Evolutionary conservation across 495 filamentous ascomycete genomes (phyloP), one percentile per base, ranked within the genome.

Genomic region (Tricharina praecox): DNA sequence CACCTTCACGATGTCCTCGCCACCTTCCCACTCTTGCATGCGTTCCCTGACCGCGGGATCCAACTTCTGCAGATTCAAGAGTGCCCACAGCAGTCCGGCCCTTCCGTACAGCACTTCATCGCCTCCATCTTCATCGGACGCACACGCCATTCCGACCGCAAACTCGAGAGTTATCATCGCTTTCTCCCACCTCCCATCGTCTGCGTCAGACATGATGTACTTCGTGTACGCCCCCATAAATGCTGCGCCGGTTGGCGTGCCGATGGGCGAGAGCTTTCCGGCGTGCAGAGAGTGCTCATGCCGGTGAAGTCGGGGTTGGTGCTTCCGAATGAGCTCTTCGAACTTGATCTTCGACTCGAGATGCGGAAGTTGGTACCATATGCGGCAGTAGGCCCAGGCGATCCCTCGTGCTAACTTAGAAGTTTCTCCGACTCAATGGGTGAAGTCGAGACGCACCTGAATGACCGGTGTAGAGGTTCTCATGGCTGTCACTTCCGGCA

Each of bases 71-170:
- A 69, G 48, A 39, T 66, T 69, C 37, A 70, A 32, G 0, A 70
- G 35, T 1, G 55, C 49, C 66, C 66, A 68, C 2, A 72, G 50
- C 10, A 71, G 49, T 1, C 68, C 68, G 3, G 66, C 62, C 18
- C 68, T 61, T 21, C 68, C 68, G 51, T 58, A 68, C 1, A 70
- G 23, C 19, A 69, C 50, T 48, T 71, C 67, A 45, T 68, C 68
- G 3, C 54, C 63, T 2, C 67, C 66, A 40, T 32, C 46, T 3
- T 41, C 46, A 23, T 16, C 46, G 10, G 20, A 32, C 23, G n/a
- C 35, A 49, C 38, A 33, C 10, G 24, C 37, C 9, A 25, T 5
- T 3, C 16, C n/a, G 11, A 36, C 25, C 0, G 46, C 45, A 4
- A 21, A 13, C n/a, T 42, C n/a, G 13, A 48, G 26, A 7, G 45